Evolutionary conservation across 208 protist genomes (phyloP).

Genomic region (Trypanosoma boissoni): DNA sequence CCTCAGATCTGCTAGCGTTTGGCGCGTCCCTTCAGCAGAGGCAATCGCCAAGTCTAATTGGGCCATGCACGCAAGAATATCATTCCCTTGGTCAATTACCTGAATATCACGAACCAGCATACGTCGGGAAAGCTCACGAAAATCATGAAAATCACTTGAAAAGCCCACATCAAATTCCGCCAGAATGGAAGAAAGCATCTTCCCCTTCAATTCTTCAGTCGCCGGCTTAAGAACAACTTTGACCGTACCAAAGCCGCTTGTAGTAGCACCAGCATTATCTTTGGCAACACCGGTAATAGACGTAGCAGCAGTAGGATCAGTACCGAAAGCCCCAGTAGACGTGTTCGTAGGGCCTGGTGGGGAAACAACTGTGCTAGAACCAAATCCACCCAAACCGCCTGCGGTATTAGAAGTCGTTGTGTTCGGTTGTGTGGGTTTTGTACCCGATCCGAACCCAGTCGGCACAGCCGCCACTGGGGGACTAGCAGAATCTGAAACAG

Average conservation of each 20-base stretch:
- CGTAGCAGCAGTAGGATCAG: not conserved
- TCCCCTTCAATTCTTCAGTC: slow-evolving; percentile 50
- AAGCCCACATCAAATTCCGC: slow-evolving; percentile 50
- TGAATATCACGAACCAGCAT: slow-evolving; percentile 59
- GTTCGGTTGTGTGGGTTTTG: not conserved
- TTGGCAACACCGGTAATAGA: not conserved
- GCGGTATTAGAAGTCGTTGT: not conserved
- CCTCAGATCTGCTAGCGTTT: slow-evolving; percentile 42
- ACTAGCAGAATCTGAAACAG: not conserved
- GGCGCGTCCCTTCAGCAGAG: slow-evolving; percentile 42
- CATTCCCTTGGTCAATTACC: slow-evolving; percentile 58
- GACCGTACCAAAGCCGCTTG: not conserved
- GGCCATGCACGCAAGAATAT: slow-evolving; percentile 43
- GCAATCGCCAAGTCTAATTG: slow-evolving; percentile 51
- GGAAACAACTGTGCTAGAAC: too few relatives aligned
- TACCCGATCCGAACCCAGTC: not conserved
- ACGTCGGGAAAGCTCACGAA: slow-evolving; percentile 48
- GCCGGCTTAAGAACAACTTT: slow-evolving; percentile 17
- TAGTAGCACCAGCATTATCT: slow-evolving; percentile 1
- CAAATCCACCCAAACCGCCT: too few relatives aligned
- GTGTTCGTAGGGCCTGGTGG: too few relatives aligned
- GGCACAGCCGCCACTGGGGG: too few relatives aligned
- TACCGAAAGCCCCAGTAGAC: not conserved
- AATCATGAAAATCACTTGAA: slow-evolving; percentile 45
- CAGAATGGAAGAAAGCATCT: slow-evolving; percentile 49